These are phyloP conservation scores for Rutidosis leptorrhynchoides DNA, from an alignment of 129 eudicot genomes.

Conservation along the genomic window DNA sequence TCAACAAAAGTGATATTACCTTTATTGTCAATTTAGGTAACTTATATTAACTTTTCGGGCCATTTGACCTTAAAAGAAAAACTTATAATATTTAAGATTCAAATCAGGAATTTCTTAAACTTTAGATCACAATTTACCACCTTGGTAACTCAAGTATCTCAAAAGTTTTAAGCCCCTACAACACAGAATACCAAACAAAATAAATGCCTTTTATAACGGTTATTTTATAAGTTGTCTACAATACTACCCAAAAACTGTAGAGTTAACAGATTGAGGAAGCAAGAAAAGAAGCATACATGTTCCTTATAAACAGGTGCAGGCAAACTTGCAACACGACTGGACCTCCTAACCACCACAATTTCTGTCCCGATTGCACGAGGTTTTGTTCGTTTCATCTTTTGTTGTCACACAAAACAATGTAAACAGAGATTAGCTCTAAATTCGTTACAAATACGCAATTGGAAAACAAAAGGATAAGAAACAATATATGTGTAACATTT, in stretches of 20 bases:
- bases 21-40: too few species aligned
- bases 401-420: conserved; percentile 1
- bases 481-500: too few species aligned
- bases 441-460: neutral
- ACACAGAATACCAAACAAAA: conserved; percentile 12
- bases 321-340: conserved; percentile 54
- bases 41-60: too few species aligned
- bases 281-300: conserved; percentile 34
- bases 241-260: neutral
- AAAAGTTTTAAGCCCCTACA: conserved; percentile 50
- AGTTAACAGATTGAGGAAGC: neutral
- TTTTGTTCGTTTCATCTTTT: conserved; percentile 59
- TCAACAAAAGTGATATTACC: too few species aligned
- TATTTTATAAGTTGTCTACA: neutral
- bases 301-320: conserved; percentile 80
- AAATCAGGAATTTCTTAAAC: too few species aligned
- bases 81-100: too few species aligned
- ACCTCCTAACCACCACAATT: conserved; percentile 85
- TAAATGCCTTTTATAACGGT: neutral
- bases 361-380: conserved; percentile 58
- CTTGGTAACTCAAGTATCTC: conserved; percentile 47
- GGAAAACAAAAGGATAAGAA: neutral
- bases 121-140: too few species aligned
- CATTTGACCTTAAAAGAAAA: too few species aligned
- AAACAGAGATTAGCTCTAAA: neutral